Base-by-base conservation (phyloP, 2,329 filamentous ascomycete species). In the Dryadomyces sulphureus region DNA sequence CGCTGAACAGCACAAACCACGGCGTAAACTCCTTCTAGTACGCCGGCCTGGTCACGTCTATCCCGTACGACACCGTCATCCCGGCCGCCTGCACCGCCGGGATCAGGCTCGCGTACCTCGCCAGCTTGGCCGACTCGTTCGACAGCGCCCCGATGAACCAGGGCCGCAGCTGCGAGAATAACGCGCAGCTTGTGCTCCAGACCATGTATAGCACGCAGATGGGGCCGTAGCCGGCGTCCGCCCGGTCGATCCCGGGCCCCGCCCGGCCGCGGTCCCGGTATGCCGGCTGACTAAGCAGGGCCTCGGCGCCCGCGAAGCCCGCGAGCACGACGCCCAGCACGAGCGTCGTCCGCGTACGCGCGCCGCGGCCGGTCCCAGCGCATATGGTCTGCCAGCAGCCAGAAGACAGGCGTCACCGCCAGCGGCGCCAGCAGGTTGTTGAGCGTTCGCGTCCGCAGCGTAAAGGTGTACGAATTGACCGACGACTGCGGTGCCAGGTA, bases 181-280 rank as follows among this genome's bases (percentile, higher is more conserved):
- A 34, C 4, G 34, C 19, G 35, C 46, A 40, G 32, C 35, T 43
- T 24, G 20, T 35, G 17, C 41, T 40, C 35, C 47, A 42, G 35
- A 42, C 44, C 14, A 45, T 22, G 24, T 44, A 40, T 11, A 41
- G 47, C 34, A 45, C 43, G 5, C 22, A 45, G 19, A 17, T 14
- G 24, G n/a, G 27, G 22, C 44, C 38, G 38, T 41, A 45, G 17
- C 11, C 43, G n/a, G 43, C 53, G 7, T 63, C 60, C 38, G 1
- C 63, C 61, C 1, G 71, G 57, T 1, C 64, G 58, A 25, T 54
- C 45, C 9, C 57, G 45, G 5, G 57, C 55, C 36, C 60, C 56
- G 5, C 52, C 49, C 20, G 54, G 45, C 27, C 11, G 14, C 43
- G 43, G 43, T 45, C 35, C 9, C 7, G 8, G 11, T 27, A 45